A percentile compares a stretch with the other conserved stretches of the same genome.
These are phyloP conservation scores for Phaeodactylum tricornutum DNA, from an alignment of 108 stramenopile species.

Conservation along the genomic window DNA sequence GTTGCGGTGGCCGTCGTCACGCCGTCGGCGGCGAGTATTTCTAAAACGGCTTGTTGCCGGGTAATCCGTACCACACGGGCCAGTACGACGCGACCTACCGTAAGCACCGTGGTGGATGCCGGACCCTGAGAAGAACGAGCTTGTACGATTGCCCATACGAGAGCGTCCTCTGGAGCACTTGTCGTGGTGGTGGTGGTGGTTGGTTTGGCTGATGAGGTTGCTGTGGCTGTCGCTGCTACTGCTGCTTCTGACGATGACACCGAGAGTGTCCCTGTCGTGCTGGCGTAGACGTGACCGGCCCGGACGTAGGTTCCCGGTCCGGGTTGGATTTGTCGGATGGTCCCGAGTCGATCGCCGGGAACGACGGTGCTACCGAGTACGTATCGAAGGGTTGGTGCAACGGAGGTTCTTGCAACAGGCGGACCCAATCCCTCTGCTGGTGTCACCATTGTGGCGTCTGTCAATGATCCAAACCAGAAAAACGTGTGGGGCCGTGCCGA, in stretches of 20 bases:
- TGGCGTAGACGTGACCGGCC: constrained; percentile 53
- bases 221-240: constrained; percentile 4
- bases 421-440: no score
- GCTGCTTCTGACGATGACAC: constrained; percentile 9
- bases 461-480: not conserved
- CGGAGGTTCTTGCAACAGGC: no score
- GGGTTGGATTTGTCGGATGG: constrained; percentile 23
- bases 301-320: constrained; percentile 61
- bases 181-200: not conserved
- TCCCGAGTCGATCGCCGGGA: constrained; percentile 72
- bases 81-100: constrained; percentile 52
- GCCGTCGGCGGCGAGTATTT: constrained; percentile 42
- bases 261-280: constrained; percentile 30
- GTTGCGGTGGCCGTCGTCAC: constrained; percentile 5
- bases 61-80: constrained; percentile 50
- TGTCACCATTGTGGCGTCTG: not conserved
- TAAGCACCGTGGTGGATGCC: constrained; percentile 12
- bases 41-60: constrained; percentile 48
- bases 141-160: no score
- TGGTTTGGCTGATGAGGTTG: constrained; percentile 9
- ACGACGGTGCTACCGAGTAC: constrained; percentile 33
- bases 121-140: not conserved
- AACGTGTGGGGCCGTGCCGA: not conserved
- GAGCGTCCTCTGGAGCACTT: not conserved
- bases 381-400: constrained; percentile 45